Conservation (phyloP, 106 monocot species). For the Platanthera guangdongensis region DNA sequence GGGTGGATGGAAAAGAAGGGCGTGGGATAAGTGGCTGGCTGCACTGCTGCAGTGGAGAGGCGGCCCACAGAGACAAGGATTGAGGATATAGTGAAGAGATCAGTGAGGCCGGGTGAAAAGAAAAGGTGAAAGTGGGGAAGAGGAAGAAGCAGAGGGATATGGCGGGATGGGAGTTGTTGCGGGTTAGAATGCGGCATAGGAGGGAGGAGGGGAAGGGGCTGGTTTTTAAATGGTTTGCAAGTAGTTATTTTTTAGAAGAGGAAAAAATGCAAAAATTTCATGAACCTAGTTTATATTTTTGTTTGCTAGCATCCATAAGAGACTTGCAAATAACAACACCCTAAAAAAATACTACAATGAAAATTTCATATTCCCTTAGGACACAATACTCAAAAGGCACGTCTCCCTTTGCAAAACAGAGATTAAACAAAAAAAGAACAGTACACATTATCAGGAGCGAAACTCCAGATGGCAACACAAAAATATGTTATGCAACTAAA, state of each 20-base stretch:
- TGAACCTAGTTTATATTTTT: too few relatives aligned
- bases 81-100: constrained; percentile 15
- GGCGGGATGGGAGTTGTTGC: constrained; percentile 22
- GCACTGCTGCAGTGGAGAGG: constrained; percentile 7
- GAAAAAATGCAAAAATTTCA: too few relatives aligned
- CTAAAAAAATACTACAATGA: too few relatives aligned
- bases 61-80: constrained; percentile 16
- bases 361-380: too few relatives aligned
- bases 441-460: too few relatives aligned
- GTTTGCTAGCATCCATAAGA: too few relatives aligned
- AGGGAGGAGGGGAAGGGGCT: constrained; percentile 13
- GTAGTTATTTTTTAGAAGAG: too few relatives aligned
- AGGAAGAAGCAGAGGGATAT: constrained; percentile 34
- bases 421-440: too few relatives aligned
- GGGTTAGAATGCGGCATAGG: constrained; percentile 18
- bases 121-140: constrained; percentile 16
- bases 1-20: constrained; percentile 7
- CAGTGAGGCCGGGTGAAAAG: constrained; percentile 23
- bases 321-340: too few relatives aligned
- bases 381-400: too few relatives aligned
- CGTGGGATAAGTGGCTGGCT: constrained; percentile 11
- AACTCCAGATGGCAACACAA: neutral
- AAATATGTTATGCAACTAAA: neutral
- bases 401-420: too few relatives aligned
- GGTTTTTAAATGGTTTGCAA: neutral